Base-by-base conservation (phyloP, 2,329 filamentous ascomycete genomes). In the Aspergillus sojae region DNA sequence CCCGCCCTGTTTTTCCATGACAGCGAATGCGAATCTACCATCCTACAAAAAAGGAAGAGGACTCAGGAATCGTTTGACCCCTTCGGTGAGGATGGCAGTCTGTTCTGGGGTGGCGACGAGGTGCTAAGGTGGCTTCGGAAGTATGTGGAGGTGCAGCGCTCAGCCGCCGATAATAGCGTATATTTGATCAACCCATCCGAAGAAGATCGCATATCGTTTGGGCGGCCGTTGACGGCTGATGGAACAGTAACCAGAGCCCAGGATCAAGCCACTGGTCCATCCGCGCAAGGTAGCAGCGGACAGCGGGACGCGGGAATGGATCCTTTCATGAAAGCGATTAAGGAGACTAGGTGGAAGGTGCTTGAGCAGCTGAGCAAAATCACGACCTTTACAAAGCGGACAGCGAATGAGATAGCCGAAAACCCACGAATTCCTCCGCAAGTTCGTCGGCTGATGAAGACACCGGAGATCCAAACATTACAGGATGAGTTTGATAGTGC, bases 51-150 rank as follows among this genome's bases (percentile, higher is more conserved):
- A 81, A 96, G 95, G 84, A 92, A 90, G 79, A 83, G 92, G 59
- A 88, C 93, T 0, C 87, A 86, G 65, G 93, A 97, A 70, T 92
- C 83, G 50, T 98, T 99, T 72, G 93, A 97, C 71, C 94, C 94
- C 0, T 97, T 97, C 76, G 89, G 90, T 19, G 91, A 93, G 66
- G 86, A 86, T 67, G 94, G 94, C 0, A 70, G 65, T 58, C 90
- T 97, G 84, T 98, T 97, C 74, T 99, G 96, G 95, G 96, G 95
- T 62, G 95, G 95, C 5, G 95, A 99, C 75, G 94, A 99, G 80
- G 91, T 98, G 0, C 77, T 99, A 55, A 86, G 93, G 61, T 99
- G 96, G 95, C 74, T 99, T 71, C 92, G 89, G 75, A 85, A 89
- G 75, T 97, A 97, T 77, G 87, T 95, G 7, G 85, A 84, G 23